Percentiles rank a stretch among this genome's conserved stretches.
These are phyloP conservation scores for Trametes versicolor DNA, from an alignment of 1,284 basidiomycete genomes.

Conservation along the genomic window DNA sequence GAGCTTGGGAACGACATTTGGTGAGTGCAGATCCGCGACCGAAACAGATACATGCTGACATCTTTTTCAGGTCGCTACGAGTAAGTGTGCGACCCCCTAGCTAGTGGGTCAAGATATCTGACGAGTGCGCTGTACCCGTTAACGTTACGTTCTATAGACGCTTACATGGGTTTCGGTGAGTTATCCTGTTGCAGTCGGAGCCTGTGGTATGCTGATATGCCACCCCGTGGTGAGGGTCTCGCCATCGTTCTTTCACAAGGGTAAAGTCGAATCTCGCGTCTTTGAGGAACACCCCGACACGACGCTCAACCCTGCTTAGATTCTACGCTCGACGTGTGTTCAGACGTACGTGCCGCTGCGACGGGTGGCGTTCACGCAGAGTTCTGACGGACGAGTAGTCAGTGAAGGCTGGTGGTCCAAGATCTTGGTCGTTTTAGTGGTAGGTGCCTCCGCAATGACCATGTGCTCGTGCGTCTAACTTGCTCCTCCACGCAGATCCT, in stretches of 20 bases:
- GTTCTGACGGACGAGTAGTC: neutral
- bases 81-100: neutral
- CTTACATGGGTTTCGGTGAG: constrained; percentile 11
- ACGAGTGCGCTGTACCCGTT: neutral
- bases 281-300: no score
- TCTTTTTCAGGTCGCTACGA: neutral
- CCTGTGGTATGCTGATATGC: neutral
- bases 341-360: neutral
- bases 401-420: constrained; percentile 2
- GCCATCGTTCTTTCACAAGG: constrained; percentile 6
- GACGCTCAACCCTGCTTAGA: neutral
- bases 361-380: neutral
- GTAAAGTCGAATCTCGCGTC: neutral
- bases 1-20: neutral
- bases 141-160: neutral
- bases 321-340: constrained; percentile 10
- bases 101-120: neutral
- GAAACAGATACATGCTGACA: neutral
- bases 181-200: neutral
- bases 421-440: neutral
- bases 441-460: neutral
- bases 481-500: neutral
- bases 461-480: neutral
- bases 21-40: neutral
- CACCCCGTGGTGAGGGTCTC: neutral